Conservation (phyloP, 257 asterid genomes). For the Eustoma russellianum region DNA sequence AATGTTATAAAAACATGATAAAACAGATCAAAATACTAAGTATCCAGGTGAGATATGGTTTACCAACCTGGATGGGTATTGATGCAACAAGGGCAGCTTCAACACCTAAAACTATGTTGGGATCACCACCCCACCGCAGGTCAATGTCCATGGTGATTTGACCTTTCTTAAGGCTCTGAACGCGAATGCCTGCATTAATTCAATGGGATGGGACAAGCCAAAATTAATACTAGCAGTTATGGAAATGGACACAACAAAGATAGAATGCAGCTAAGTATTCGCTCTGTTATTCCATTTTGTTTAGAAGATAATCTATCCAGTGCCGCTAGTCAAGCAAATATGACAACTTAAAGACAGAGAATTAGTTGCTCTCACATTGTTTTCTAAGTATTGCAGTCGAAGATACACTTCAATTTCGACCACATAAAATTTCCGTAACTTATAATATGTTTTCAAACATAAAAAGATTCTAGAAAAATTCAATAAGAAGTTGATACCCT, state of each 20-base stretch:
- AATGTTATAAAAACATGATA: neutral
- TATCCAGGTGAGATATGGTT: slow-evolving; percentile 9
- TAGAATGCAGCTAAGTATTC: too few species aligned
- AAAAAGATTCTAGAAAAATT: neutral
- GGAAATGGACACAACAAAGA: neutral
- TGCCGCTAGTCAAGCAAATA: too few species aligned
- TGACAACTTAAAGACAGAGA: too few species aligned
- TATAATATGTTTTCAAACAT: neutral
- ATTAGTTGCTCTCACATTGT: too few species aligned
- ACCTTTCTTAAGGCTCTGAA: slow-evolving; percentile 95
- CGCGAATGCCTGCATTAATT: slow-evolving; percentile 76
- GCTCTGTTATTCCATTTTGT: too few species aligned
- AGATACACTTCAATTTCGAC: too few species aligned
- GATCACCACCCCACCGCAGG: slow-evolving; percentile 99
- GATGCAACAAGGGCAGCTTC: slow-evolving; percentile 98
- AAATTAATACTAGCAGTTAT: neutral
- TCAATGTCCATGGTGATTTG: slow-evolving; percentile 99
- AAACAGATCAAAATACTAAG: too few species aligned
- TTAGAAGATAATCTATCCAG: too few species aligned
- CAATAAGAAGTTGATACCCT: slow-evolving; percentile 38
- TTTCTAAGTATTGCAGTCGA: too few species aligned
- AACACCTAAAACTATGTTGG: slow-evolving; percentile 80
- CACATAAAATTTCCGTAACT: too few species aligned
- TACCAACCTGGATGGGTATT: slow-evolving; percentile 86
- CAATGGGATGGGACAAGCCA: neutral